Conservation (phyloP, 1,284 basidiomycete species). For the Meripilus lineatus region DNA sequence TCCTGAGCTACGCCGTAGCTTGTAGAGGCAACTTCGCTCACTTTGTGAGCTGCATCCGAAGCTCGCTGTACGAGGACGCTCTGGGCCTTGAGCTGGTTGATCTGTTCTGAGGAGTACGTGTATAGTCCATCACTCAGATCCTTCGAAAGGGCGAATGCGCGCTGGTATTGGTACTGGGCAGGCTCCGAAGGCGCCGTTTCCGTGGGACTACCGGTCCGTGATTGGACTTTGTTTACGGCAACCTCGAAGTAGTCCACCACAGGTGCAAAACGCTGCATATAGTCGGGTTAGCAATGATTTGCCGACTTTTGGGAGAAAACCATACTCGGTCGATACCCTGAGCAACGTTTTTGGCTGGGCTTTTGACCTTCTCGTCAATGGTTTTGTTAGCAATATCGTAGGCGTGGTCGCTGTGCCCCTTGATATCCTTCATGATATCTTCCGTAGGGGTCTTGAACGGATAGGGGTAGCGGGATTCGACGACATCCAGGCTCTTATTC, state of each 20-base stretch:
- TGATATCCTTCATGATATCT: constrained; percentile 59
- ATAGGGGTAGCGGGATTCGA: constrained; percentile 68
- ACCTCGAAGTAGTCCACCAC: constrained; percentile 66
- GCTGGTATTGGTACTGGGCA: constrained; percentile 67
- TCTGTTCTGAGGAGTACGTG: constrained; percentile 63
- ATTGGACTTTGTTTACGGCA: constrained; percentile 50
- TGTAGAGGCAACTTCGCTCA: constrained; percentile 52
- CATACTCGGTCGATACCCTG: constrained; percentile 70
- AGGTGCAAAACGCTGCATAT: constrained; percentile 59
- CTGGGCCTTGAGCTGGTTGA: constrained; percentile 68
- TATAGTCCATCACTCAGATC: constrained; percentile 57
- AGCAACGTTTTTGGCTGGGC: constrained; percentile 57
- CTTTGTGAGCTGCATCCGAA: constrained; percentile 57
- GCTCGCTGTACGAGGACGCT: constrained; percentile 66
- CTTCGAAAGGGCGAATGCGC: constrained; percentile 59
- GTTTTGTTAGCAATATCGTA: constrained; percentile 56
- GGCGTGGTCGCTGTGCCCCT: constrained; percentile 50
- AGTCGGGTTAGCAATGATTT: not conserved
- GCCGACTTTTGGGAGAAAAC: constrained; percentile 14
- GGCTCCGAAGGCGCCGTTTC: constrained; percentile 16
- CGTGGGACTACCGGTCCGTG: constrained; percentile 19
- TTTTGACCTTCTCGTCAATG: constrained; percentile 58
- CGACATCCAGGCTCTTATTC: constrained; percentile 70
- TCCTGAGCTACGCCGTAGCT: constrained; percentile 46
- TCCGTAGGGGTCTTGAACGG: constrained; percentile 69